phyloP scores from a whole-genome alignment of 2,329 filamentous ascomycete species.

The Paracoccidioides brasiliensis region DNA sequence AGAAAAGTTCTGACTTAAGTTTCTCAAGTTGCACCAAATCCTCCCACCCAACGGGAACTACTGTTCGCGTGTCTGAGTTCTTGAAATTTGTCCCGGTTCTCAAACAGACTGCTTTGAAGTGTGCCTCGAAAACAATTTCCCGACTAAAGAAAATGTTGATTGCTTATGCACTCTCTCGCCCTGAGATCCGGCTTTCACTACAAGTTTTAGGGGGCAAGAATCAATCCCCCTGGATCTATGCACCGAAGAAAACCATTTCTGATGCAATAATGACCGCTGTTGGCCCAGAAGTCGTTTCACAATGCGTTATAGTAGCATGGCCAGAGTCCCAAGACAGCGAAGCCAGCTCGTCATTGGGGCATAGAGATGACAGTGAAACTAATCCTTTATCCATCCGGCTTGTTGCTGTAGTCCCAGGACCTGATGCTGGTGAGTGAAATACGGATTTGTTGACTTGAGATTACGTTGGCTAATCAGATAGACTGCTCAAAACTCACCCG shows the following conservation, averaged over 20 bases:
- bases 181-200: conserved; percentile 42
- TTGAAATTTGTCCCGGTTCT: conserved; percentile 48
- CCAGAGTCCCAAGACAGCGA: conserved; percentile 3
- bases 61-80: conserved; percentile 43
- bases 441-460: neutral
- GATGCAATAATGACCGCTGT: conserved; percentile 45
- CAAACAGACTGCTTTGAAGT: conserved; percentile 41
- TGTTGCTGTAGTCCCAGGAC: conserved; percentile 38
- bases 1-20: conserved; percentile 8
- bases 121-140: conserved; percentile 35
- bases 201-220: conserved; percentile 46
- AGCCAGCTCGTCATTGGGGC: neutral
- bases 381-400: conserved; percentile 13
- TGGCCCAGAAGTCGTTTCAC: conserved; percentile 40
- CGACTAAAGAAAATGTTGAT: conserved; percentile 43
- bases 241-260: conserved; percentile 37
- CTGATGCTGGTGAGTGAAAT: conserved; percentile 23
- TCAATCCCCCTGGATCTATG: conserved; percentile 50
- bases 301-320: conserved; percentile 30
- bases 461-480: conserved; percentile 11
- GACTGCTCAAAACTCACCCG: conserved; percentile 25
- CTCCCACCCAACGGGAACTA: conserved; percentile 49
- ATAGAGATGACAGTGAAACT: neutral
- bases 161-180: conserved; percentile 47
- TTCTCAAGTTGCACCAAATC: conserved; percentile 27